phyloP scores from a whole-genome alignment of 768 basidiomycete genomes.

The Phallus indusiatus region DNA sequence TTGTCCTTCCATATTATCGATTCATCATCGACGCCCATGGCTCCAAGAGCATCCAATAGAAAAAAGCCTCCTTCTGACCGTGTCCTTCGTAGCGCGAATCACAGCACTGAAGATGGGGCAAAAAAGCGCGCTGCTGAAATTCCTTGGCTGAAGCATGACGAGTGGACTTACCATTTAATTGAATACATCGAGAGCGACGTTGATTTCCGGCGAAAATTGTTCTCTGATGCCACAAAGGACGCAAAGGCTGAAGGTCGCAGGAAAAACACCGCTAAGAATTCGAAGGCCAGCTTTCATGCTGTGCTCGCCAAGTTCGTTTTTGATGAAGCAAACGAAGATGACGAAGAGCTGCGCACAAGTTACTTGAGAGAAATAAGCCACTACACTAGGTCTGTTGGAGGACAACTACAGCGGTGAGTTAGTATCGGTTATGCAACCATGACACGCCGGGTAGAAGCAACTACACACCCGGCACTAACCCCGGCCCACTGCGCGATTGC shows the following conservation, averaged over 20 bases:
- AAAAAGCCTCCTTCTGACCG: background rate
- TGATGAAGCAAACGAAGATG: constrained; percentile 11
- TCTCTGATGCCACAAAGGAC: constrained; percentile 21
- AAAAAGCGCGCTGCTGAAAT: background rate
- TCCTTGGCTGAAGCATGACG: background rate
- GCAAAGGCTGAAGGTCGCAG: constrained; percentile 16
- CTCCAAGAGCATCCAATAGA: background rate
- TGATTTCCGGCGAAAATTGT: constrained; percentile 11
- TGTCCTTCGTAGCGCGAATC: background rate
- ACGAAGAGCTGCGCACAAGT: background rate
- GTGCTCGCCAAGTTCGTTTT: constrained; percentile 18
- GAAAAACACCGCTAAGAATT: constrained; percentile 16
- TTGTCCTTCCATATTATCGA: no score
- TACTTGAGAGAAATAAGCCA: background rate
- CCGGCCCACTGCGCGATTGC: constrained; percentile 21
- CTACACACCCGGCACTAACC: constrained; percentile 16
- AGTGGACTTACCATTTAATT: background rate
- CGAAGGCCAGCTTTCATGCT: constrained; percentile 11
- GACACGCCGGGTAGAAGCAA: constrained; percentile 13
- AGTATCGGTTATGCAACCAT: constrained; percentile 14
- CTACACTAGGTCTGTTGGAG: background rate
- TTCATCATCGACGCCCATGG: background rate
- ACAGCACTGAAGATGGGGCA: background rate
- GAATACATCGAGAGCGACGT: background rate
- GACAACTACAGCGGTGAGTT: constrained; percentile 5